Base-by-base conservation (phyloP, 2,329 filamentous ascomycete species). In the Verticillium albo-atrum region DNA sequence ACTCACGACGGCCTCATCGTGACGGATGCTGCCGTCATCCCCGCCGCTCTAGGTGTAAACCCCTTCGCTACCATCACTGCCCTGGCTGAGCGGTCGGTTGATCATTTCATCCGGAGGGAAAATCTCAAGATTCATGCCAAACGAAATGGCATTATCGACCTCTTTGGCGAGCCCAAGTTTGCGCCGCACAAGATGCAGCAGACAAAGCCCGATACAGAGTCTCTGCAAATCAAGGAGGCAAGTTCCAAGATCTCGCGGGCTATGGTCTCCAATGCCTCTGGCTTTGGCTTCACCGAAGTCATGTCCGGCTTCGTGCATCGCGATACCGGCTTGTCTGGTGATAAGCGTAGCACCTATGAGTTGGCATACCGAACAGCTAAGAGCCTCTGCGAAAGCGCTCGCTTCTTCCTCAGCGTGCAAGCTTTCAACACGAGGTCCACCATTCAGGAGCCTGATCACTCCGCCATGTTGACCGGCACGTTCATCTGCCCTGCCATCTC, bases 1-100 rank as follows among this genome's bases (percentile, higher is more conserved):
- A 79, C 79, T 0, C 75, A 90, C 65, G 55, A 74, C 0, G 87
- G 86, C 0, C 75, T 90, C 2, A 76, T 89, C 20, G 82, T 88
- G 30, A 83, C 82, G 0, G 88, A 90, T 67, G 86, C 75, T 9
- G 78, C 87, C 3, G 72, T 85, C 1, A 80, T 90, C 17, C 87
- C 88, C 0, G 80, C 81, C 7, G 81, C 87, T 1, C 74, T 90
- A 2, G 81, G 86, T 15, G 84, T 86, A 3, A 90, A 90, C 66
- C 87, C 88, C 0, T 81, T 89, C 57, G 88, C 87, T 1, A 90
- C 87, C 1, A 90, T 90, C 63, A 82, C 86, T 0, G 87, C 88
- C 3, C 78, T 91, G 23, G 86, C 88, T 0, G 88, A 90, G 71
- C 77, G 88, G 10, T 82, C 83, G 0, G 79, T 89, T 6, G 81